Evolutionary conservation across 805 yeast genomes (phyloP), one percentile per base, ranked within the genome.

Genomic region (Saccharomycopsis amapae): DNA sequence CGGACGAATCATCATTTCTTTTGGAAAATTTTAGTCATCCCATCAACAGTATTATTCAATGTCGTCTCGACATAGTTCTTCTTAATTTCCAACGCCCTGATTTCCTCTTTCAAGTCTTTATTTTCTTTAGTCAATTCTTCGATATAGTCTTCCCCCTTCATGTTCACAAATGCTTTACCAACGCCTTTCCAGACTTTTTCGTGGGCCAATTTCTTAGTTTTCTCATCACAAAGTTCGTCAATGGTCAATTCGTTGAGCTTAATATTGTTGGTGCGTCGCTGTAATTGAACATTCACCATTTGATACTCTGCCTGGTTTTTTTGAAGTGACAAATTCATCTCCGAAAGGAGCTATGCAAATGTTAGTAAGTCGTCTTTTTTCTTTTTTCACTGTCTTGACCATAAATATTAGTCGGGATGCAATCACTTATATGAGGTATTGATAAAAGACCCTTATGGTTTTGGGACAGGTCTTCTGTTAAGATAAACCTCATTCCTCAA

Each of bases 151-250:
- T 28, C 18, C 5, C 37, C 43, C 7, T 17, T n/a, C 15, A 35
- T 28, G n/a, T 36, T 34, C 19, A 48, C 18, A 40, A 51, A 51
- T 13, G 52, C 52, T 28, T 48, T 51, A 4, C 54, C 54, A 10
- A 49, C 40, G 12, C 54, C 54, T 34, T 51, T 51, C 54, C 54
- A 51, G 6, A 49, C 50, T 7, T 43, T 26, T 3, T 13, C 39
- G 12, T 44, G 32, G 12, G 38, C n/a, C 15, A 20, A 23, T 10
- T 36, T 24, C 9, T 24, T 22, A n/a, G 36, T 40, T 19, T 31
- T 17, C 10, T 15, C 20, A 13, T 37, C 37, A 4, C 22, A 20
- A 5, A 51, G 22, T 25, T 50, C 50, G 9, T 40, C 38, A 7
- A 40, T 13, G 12, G 52, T 44, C 28, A 51, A 38, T n/a, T 51